Conservation (phyloP, 192 early-diverging fungal species). For the Jimgerdemannia flammicorona region DNA sequence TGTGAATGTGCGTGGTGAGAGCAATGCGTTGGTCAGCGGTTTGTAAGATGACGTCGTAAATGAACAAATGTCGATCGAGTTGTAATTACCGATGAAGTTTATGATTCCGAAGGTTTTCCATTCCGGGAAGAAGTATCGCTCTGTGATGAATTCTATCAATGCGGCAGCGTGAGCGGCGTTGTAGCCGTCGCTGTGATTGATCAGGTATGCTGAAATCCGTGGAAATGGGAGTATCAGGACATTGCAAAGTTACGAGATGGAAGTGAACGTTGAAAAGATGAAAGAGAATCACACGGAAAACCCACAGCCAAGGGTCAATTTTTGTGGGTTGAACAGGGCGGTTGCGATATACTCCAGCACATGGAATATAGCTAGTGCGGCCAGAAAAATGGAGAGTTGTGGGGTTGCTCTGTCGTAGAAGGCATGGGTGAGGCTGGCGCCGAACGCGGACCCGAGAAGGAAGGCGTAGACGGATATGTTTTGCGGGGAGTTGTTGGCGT, state of each 20-base stretch:
- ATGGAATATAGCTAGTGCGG: constrained; percentile 73
- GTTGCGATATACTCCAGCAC: constrained; percentile 83
- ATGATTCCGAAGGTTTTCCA: constrained; percentile 45
- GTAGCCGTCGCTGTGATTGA: constrained; percentile 72
- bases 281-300: not conserved
- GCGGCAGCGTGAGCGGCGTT: constrained; percentile 63
- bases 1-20: constrained; percentile 6
- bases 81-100: constrained; percentile 33
- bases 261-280: too few species aligned
- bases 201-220: constrained; percentile 51
- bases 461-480: constrained; percentile 79
- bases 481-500: constrained; percentile 67
- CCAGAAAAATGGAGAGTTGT: constrained; percentile 66
- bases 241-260: not conserved
- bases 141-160: constrained; percentile 66
- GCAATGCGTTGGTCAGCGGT: not conserved
- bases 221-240: not conserved
- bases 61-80: not conserved
- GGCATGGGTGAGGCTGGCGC: constrained; percentile 45
- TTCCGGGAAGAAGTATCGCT: constrained; percentile 56
- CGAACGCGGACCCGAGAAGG: constrained; percentile 58
- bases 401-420: constrained; percentile 26
- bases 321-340: constrained; percentile 71
- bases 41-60: not conserved
- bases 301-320: constrained; percentile 70